Evolutionary conservation across 75 land plant species (phyloP), one percentile per base, ranked within the genome.

Genomic region (Selaginella moellendorffii): DNA sequence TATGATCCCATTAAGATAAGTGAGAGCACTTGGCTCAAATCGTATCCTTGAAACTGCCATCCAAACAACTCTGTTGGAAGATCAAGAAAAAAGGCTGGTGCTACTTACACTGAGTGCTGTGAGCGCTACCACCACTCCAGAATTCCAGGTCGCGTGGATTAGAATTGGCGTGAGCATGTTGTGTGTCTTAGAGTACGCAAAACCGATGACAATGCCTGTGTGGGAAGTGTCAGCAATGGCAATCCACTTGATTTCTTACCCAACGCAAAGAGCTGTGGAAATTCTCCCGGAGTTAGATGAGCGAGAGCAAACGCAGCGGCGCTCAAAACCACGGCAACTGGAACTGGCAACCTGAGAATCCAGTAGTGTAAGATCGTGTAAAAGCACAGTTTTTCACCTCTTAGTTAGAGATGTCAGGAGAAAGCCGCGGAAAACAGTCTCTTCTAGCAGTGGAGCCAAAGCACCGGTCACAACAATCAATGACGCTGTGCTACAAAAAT

Each of bases 131-230:
- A 95, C 73, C 18, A 95, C 99, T 62, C 96, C 99, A 0, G 99
- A 95, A 63, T 95, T 95, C 99, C 99, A 95, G 1, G 84, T 27
- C 26, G 95, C 74, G 68, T 95, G 99, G 26, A 89, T 84, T 0
- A 79, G 77, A 27, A 89, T 89, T 9, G 88, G 87, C 22, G 96
- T 86, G 12, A 86, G 54, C 53, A 95, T 81, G 66, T 86, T 95
- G 64, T 84, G 86, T 28, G 99, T 86, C 67, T 95, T 85, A 54
- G 87, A 83, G 68, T 95, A 95, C 22, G 99, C 72, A 61, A 93
- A 74, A 29, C 98, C 98, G 79, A 93, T 68, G 31, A 77, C 90
- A 68, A 72, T 54, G 30, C 98, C 96, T 92, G 76, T 29, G 26
- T n/a, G 20, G 9, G 5, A 31, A 62, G 28, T 1, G 19, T 26